Evolutionary conservation across 129 eudicot genomes (phyloP).

Genomic region (Chrysanthemum makinoi): DNA sequence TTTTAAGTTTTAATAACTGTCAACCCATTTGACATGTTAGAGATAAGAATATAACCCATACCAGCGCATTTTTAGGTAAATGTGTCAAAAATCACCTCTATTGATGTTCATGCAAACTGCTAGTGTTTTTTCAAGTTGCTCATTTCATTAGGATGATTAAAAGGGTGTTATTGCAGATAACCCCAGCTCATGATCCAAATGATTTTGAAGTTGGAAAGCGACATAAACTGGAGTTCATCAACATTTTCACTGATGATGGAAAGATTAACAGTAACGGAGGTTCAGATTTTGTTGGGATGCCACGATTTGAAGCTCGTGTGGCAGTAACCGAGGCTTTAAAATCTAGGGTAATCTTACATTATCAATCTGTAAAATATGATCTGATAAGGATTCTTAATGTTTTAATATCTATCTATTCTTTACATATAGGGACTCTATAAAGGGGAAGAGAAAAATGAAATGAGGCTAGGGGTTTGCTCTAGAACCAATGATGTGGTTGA

Average conservation of each 20-base stretch:
- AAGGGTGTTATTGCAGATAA: constrained; percentile 51
- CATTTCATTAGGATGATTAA: neutral
- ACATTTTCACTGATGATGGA: constrained; percentile 93
- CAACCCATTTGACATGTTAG: neutral
- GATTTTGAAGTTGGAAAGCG: constrained; percentile 98
- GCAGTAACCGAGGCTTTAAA: constrained; percentile 73
- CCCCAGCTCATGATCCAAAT: constrained; percentile 99
- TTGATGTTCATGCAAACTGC: constrained; percentile 1
- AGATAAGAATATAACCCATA: neutral
- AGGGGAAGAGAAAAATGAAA: constrained; percentile 82
- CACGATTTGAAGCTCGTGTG: constrained; percentile 89
- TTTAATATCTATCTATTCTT: neutral
- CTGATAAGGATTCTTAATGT: neutral
- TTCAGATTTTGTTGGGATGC: constrained; percentile 68
- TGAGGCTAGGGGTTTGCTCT: constrained; percentile 95
- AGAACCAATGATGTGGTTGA: constrained; percentile 92
- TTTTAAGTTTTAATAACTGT: neutral
- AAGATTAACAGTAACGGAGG: constrained; percentile 91
- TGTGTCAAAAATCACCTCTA: neutral
- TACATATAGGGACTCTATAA: constrained; percentile 67
- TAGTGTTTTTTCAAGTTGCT: neutral
- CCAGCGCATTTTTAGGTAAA: neutral
- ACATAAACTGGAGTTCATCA: constrained; percentile 78
- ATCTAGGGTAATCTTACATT: constrained; percentile 51
- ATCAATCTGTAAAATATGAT: neutral